Base-by-base conservation (phyloP, 768 basidiomycete species). In the Mycena epipterygia region DNA sequence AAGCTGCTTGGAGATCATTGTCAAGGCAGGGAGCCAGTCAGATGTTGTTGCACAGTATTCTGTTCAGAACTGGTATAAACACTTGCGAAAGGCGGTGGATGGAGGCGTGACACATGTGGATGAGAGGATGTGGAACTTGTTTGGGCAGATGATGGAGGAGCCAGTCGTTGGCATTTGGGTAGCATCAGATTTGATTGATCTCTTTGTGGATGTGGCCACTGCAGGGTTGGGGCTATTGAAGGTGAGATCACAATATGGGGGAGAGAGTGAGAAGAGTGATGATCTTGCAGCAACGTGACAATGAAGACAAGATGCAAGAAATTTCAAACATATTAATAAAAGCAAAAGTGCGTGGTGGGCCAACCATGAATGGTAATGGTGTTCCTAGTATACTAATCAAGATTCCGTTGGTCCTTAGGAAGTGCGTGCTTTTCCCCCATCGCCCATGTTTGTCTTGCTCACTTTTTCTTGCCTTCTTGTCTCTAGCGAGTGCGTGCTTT, bases 51-150 rank as follows among this genome's bases (percentile, higher is more conserved):
- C 17, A 35, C 1, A 55, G 27, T 64, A 64, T 53, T 42, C 49
- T 63, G 49, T 52, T 52, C 39, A 14, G 6, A 33, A 63, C 16
- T 63, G 61, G 61, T 37, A 41, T 41, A 3, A 52, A 53, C 62
- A 64, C 51, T 64, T 64, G 27, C 62, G 62, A 64, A 41, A 53
- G 19, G 62, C 62, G 33, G 51, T 64, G 62, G 62, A 64, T 42
- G 62, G 21, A 64, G 39, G 39, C 29, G 21, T 4, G 21, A 32
- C 27, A 42, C 53, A 2, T 19, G 37, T 42, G 19, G 61, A 63
- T 63, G 49, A 46, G 61, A 42, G 49, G 61, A 52, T 63, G 37
- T 41, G 49, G 61, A n/a, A 29, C 5, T 27, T 63, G 49, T 41
- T 63, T 29, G 37, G 23, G 41, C 33, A 13, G 61, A 39, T 63